Conservation (phyloP, 768 basidiomycete species). For the Mycena vitilis region DNA sequence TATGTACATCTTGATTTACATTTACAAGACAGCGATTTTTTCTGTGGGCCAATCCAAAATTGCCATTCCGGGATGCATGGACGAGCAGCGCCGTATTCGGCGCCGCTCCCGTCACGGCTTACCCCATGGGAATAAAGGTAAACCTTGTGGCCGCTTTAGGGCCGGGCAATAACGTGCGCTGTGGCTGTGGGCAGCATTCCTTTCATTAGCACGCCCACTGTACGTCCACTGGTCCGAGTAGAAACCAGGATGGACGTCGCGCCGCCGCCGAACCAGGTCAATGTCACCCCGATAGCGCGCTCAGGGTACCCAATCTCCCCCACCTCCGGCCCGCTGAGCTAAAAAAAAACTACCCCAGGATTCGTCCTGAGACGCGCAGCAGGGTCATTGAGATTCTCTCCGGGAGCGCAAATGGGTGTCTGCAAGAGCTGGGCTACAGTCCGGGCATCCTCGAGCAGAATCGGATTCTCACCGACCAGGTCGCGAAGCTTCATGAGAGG, state of each 20-base stretch:
- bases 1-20: no score
- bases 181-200: no score
- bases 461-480: conserved; percentile 40
- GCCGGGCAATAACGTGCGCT: no score
- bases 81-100: background rate
- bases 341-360: conserved; percentile 9
- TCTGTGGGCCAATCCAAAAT: background rate
- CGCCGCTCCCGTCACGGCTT: no score
- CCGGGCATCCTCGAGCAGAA: conserved; percentile 55
- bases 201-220: no score
- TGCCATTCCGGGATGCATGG: conserved; percentile 11
- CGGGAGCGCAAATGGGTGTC: conserved; percentile 57
- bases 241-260: background rate
- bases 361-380: conserved; percentile 42
- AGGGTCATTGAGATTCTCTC: conserved; percentile 59
- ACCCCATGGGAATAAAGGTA: no score
- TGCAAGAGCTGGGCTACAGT: conserved; percentile 60
- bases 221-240: no score
- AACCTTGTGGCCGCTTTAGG: no score
- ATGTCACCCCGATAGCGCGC: background rate
- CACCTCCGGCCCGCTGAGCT: background rate
- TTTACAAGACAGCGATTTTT: no score
- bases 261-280: background rate
- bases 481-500: background rate
- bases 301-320: background rate